Conservation (phyloP, 2,329 filamentous ascomycete genomes). For the Ophiostoma ulmi region DNA sequence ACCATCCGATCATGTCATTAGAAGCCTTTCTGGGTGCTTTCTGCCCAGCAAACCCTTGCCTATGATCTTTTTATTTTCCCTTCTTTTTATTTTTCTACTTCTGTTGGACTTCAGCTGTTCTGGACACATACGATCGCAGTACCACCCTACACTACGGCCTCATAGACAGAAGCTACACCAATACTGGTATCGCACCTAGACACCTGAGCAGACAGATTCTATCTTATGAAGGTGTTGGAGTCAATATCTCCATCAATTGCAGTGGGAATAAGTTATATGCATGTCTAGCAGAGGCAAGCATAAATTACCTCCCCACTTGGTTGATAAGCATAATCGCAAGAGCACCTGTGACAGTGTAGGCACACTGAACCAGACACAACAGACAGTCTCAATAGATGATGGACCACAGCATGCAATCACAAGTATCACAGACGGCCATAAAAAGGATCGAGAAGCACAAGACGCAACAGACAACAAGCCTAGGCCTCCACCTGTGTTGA, state of each 20-base stretch:
- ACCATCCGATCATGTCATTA: background rate
- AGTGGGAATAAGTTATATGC: background rate
- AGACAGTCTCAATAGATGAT: too few species aligned
- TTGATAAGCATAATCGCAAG: background rate
- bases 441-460: background rate
- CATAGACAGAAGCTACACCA: too few species aligned
- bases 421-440: background rate
- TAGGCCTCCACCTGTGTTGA: background rate
- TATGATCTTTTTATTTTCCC: background rate
- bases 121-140: background rate
- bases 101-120: background rate
- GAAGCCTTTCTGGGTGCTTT: too few species aligned
- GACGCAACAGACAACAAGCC: background rate
- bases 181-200: too few species aligned
- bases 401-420: too few species aligned
- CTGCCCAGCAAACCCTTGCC: background rate
- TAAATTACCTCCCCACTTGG: constrained; percentile 3
- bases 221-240: background rate
- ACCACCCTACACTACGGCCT: background rate
- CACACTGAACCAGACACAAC: background rate
- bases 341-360: background rate
- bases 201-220: too few species aligned
- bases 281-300: background rate
- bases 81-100: background rate
- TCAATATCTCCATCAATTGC: background rate